Base-by-base conservation (phyloP, 2,329 filamentous ascomycete species). In the Lasiodiplodia citricola region DNA sequence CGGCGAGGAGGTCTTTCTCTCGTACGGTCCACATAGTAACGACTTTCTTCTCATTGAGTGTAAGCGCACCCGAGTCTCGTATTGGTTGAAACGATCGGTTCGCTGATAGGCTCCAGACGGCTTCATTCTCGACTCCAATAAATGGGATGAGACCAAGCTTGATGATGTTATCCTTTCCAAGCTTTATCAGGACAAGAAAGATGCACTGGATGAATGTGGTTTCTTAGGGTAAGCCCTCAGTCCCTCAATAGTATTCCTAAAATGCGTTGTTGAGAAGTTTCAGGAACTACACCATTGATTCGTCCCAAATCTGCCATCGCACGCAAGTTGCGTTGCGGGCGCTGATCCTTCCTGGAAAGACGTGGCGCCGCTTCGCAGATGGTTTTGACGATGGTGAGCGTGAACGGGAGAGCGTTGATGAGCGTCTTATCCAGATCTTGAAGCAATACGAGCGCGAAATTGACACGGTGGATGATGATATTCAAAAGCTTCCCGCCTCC, bases 41-140 rank as follows among this genome's bases (percentile, higher is more conserved):
- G 91, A 94, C 75, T 91, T 92, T 72, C 79, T 94, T 21, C 84
- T 94, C 2, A 85, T 87, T 0, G 91, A 93, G 78, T 94, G 74
- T 76, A 68, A 55, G 74, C 50, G 16, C 6, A 16, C 44, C 7
- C 16, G 31, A 28, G 25, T 31, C 21, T 16, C 37, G 25, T 14
- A n/a, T 13, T n/a, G 37, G 6, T 18, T 21, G 16, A 8, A 13
- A 35, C 4, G 21, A 60, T 11, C 13, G 4, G 16, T 31, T 11
- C 7, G 47, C 54, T 50, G 21, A 67, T 18, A 13, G 13, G 28
- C 31, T 47, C 5, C 25, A 70, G 69, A 85, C 68, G 83, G 83
- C n/a, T 85, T 85, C 73, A 76, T 84, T 16, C 76, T 80, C 1
- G 70, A 70, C 0, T 70, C 66, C 11, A 82, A 80, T 67, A 67